These are phyloP conservation scores for Cutaneotrichosporon sp. DNA, from an alignment of 1,284 basidiomycete species.

Conservation along the genomic window DNA sequence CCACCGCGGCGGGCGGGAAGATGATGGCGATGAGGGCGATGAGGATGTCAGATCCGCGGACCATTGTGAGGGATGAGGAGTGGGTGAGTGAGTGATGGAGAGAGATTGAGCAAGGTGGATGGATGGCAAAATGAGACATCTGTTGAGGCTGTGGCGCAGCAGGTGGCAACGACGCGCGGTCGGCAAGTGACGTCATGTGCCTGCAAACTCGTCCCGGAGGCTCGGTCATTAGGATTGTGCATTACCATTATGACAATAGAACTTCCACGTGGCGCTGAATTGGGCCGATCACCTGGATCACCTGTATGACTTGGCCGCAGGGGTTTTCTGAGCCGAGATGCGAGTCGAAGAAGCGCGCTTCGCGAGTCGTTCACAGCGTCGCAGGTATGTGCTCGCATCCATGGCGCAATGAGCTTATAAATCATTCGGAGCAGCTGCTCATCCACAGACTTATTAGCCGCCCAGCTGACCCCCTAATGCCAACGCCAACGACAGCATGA, in stretches of 20 bases:
- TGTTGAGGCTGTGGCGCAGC: background rate
- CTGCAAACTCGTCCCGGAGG: background rate
- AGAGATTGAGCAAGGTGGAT: background rate
- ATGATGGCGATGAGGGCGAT: slow-evolving; percentile 60
- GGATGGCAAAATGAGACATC: background rate
- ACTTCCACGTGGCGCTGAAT: no score
- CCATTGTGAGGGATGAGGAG: slow-evolving; percentile 44
- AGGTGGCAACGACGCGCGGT: slow-evolving; percentile 2
- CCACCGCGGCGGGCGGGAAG: slow-evolving; percentile 62
- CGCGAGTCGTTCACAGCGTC: no score
- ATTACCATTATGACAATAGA: background rate
- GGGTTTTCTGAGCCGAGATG: no score
- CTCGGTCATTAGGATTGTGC: background rate
- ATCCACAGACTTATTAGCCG: background rate
- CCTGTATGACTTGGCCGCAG: no score
- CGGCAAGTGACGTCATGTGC: slow-evolving; percentile 3
- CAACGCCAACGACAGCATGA: no score
- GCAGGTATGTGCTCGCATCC: no score
- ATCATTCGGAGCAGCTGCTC: background rate
- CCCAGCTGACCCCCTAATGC: background rate
- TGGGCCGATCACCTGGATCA: no score
- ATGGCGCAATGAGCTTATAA: no score
- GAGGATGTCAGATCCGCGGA: slow-evolving; percentile 49
- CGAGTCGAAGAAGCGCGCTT: no score
- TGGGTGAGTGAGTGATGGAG: slow-evolving; percentile 15